A percentile compares a stretch with the other conserved stretches of the same genome.
These are phyloP conservation scores for Camellia granthamiana DNA, from an alignment of 148 eudicot genomes.

Conservation along the genomic window DNA sequence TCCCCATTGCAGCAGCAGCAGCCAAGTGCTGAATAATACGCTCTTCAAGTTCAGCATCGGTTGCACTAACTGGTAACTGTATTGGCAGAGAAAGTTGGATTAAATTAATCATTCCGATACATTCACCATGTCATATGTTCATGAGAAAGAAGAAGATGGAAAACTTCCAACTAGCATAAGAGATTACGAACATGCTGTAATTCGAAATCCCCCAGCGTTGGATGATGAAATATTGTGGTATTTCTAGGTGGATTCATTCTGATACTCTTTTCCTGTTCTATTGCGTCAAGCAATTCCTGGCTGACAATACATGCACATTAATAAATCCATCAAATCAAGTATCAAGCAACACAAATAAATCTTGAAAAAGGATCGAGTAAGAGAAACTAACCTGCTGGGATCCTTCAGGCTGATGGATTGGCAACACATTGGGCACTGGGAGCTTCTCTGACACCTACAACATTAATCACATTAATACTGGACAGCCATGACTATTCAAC, in stretches of 20 bases:
- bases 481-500: background rate
- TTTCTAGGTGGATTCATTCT: conserved; percentile 67
- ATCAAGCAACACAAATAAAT: background rate
- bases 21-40: conserved; percentile 95
- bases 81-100: conserved; percentile 10
- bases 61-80: conserved; percentile 75
- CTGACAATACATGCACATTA: conserved; percentile 36
- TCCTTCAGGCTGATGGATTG: conserved; percentile 91
- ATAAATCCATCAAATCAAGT: conserved; percentile 1
- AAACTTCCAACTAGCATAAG: background rate
- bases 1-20: conserved; percentile 97
- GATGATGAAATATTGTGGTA: conserved; percentile 84
- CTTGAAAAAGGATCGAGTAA: background rate
- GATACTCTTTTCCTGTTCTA: conserved; percentile 71
- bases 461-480: conserved; percentile 7
- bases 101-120: background rate
- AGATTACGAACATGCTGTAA: conserved; percentile 68
- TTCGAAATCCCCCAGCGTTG: conserved; percentile 81
- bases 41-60: conserved; percentile 95
- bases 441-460: conserved; percentile 95
- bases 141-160: background rate
- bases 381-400: conserved; percentile 53
- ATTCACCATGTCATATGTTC: background rate
- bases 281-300: conserved; percentile 87
- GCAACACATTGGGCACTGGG: conserved; percentile 99